Evolutionary conservation across 495 filamentous ascomycete species (phyloP), one percentile per base, ranked within the genome.

Genomic region (Aspergillus cristatus): DNA sequence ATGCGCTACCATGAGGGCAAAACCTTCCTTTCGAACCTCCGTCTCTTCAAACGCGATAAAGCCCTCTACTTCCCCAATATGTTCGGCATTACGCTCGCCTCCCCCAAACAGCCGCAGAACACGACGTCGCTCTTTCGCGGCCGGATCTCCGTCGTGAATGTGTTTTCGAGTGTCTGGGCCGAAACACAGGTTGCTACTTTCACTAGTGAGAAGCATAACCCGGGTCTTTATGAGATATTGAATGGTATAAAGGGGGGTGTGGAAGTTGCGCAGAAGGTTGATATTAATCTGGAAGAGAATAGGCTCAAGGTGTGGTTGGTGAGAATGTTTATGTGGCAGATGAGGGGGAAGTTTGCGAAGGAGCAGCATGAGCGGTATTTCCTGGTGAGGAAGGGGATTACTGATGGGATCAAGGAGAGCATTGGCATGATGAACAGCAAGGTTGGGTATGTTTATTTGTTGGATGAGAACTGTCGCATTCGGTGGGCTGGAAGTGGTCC

Each of bases 31-130:
- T 78, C 89, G 6, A 86, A 86, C 25, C 71, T 79, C 2, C 69
- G 76, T 4, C 67, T 86, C 22, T 95, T 96, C 69, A 77, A 75
- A 35, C 63, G 65, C 38, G 82, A 86, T 20, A 69, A 74, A 7
- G 76, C 89, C 11, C 76, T 94, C 20, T 95, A 81, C 66, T 96
- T 99, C 70, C 93, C 91, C 18, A 99, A 99, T 60, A 62, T 99
- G 29, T 63, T 70, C 48, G 91, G 91, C 3, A 67, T 67, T 28
- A 95, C 91, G 3, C 68, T 96, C 7, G 62, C 66, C 7, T 63
- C 63, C 0, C 54, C 60, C 50, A 70, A 54, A 35, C 49, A 52
- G 46, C 62, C 52, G 2, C 58, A 68, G 35, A 75, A 93, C 61
- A 94, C 87, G 11, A 93, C 86, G 3, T 62, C 73, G 2, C 48